Conservation (phyloP, 352 stramenopile genomes). For the Phytophthora crassamura region DNA sequence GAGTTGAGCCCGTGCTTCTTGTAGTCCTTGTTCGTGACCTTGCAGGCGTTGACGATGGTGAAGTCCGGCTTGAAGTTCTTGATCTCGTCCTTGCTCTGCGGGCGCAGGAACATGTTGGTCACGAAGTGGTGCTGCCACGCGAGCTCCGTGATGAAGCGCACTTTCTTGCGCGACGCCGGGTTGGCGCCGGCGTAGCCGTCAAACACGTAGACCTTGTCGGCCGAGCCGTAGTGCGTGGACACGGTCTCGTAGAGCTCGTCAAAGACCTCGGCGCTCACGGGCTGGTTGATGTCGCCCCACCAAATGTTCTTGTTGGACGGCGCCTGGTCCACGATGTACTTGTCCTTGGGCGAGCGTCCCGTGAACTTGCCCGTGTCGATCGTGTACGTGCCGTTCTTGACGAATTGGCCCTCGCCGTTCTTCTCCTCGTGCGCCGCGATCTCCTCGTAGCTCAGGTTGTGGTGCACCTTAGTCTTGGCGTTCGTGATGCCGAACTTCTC, state of each 20-base stretch:
- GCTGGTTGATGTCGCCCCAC: constrained; percentile 97
- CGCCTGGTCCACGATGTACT: constrained; percentile 96
- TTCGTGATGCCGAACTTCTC: constrained; percentile 93
- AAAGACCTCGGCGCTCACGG: constrained; percentile 94
- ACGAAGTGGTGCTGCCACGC: constrained; percentile 99
- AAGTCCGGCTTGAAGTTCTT: constrained; percentile 97
- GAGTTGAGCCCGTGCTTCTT: constrained; percentile 95
- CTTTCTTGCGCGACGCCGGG: constrained; percentile 92
- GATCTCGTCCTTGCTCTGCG: constrained; percentile 85
- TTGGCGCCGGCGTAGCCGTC: constrained; percentile 96
- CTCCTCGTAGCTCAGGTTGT: constrained; percentile 97
- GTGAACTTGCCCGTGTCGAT: constrained; percentile 99
- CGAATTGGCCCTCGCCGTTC: constrained; percentile 93
- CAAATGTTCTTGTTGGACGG: constrained; percentile 95
- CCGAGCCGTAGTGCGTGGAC: constrained; percentile 92
- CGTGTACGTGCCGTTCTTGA: constrained; percentile 94
- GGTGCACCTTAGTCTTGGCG: constrained; percentile 91
- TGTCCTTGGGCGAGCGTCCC: constrained; percentile 99
- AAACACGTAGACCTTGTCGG: constrained; percentile 96
- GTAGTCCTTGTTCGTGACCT: constrained; percentile 94
- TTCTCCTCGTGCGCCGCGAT: constrained; percentile 95
- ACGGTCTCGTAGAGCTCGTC: constrained; percentile 96
- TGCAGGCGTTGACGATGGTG: constrained; percentile 98
- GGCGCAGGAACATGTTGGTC: constrained; percentile 97
- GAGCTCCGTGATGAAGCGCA: constrained; percentile 98